These are phyloP conservation scores for Penicillium fimorum DNA, from an alignment of 495 filamentous ascomycete species.

Conservation along the genomic window DNA sequence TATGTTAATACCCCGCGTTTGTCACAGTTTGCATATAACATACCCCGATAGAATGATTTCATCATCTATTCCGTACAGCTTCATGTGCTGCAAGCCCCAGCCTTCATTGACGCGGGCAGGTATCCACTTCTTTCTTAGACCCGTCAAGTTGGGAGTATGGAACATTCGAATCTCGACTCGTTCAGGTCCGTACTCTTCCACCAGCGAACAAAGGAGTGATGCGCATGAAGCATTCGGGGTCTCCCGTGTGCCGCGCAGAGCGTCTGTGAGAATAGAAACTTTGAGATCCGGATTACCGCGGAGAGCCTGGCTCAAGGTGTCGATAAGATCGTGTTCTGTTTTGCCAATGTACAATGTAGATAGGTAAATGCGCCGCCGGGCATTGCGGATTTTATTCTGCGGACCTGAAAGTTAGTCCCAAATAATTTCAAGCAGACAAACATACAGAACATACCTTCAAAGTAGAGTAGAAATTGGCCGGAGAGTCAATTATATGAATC, in stretches of 20 bases:
- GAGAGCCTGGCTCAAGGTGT: constrained; percentile 74
- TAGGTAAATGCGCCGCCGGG: constrained; percentile 78
- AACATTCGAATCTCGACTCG: constrained; percentile 96
- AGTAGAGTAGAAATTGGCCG: constrained; percentile 80
- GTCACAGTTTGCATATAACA: constrained; percentile 3
- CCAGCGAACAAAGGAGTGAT: constrained; percentile 78
- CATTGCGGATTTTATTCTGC: constrained; percentile 76
- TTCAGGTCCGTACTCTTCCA: constrained; percentile 76
- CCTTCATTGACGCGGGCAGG: constrained; percentile 94
- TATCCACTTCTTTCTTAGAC: constrained; percentile 75
- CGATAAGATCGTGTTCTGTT: constrained; percentile 85
- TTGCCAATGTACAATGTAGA: constrained; percentile 96
- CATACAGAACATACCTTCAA: constrained; percentile 63
- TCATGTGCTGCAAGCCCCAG: constrained; percentile 99
- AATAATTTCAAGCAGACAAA: not conserved
- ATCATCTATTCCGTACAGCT: constrained; percentile 94
- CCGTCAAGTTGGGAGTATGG: constrained; percentile 94
- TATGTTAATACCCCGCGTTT: not conserved
- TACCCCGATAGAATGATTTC: constrained; percentile 94
- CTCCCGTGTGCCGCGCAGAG: constrained; percentile 87
- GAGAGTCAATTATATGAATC: constrained; percentile 74
- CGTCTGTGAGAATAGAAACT: constrained; percentile 92
- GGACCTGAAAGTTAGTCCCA: constrained; percentile 16
- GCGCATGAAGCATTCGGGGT: constrained; percentile 85
- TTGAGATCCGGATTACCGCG: constrained; percentile 73